These are phyloP conservation scores for Lanmaoa rubissima DNA, from an alignment of 768 basidiomycete genomes.

Conservation along the genomic window DNA sequence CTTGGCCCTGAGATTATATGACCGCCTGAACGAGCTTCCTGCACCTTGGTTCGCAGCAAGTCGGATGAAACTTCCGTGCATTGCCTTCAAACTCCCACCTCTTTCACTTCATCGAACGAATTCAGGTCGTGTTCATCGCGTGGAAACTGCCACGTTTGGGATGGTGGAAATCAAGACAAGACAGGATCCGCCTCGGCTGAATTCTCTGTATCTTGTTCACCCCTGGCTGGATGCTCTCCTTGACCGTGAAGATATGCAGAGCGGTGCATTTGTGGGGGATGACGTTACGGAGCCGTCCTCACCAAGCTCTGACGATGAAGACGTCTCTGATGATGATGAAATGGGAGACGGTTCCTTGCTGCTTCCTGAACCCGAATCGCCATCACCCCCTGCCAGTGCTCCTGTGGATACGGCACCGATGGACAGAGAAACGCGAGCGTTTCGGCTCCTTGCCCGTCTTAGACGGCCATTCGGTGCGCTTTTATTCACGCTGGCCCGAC, in stretches of 20 bases:
- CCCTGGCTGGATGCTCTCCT: constrained; percentile 4
- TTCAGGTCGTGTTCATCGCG: background rate
- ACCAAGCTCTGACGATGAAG: background rate
- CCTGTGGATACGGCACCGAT: background rate
- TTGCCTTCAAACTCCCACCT: background rate
- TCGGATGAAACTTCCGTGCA: constrained; percentile 8
- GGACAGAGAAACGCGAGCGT: background rate
- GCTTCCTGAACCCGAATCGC: background rate
- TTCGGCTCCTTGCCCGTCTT: background rate
- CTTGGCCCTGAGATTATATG: background rate
- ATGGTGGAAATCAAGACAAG: background rate
- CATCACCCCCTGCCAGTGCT: no score
- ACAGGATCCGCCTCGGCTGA: background rate
- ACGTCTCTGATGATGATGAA: background rate
- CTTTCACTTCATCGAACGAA: background rate
- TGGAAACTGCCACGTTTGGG: background rate
- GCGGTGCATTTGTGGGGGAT: background rate
- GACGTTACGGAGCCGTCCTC: background rate
- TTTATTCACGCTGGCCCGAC: background rate
- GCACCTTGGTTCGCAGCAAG: background rate
- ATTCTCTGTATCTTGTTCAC: background rate
- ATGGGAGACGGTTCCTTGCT: background rate
- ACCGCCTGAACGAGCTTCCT: background rate
- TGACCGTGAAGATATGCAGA: background rate
- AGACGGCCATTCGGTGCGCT: constrained; percentile 1